Evolutionary conservation across 108 stramenopile genomes (phyloP).

Genomic region (Nitzschia sp.): DNA sequence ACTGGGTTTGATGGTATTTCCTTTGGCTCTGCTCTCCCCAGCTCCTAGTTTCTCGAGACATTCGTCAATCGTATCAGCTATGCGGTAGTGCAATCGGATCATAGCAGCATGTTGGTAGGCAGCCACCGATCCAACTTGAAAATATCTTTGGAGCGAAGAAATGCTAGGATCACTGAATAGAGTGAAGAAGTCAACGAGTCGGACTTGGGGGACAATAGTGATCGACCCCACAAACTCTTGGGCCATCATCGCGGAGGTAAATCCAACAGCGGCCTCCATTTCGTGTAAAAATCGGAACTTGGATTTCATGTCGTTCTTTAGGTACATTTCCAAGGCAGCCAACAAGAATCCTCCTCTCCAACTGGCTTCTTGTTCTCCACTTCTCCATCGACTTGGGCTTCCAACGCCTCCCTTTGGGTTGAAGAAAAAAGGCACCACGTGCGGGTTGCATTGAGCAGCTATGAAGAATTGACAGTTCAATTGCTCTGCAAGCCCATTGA

Average conservation of each 20-base stretch:
- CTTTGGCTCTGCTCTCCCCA: not conserved
- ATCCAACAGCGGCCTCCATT: constrained; percentile 85
- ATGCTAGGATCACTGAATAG: constrained; percentile 66
- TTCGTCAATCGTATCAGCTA: constrained; percentile 80
- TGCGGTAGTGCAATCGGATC: constrained; percentile 82
- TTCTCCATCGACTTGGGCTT: constrained; percentile 82
- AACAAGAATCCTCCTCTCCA: constrained; percentile 88
- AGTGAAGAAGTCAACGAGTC: constrained; percentile 67
- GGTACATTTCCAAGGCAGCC: constrained; percentile 59
- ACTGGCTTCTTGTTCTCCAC: constrained; percentile 57
- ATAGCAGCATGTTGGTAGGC: constrained; percentile 85
- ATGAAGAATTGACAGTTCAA: constrained; percentile 97
- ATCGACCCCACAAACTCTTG: constrained; percentile 72
- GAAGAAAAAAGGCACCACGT: constrained; percentile 83
- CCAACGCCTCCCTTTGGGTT: constrained; percentile 84
- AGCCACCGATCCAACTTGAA: constrained; percentile 78
- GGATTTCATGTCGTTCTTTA: constrained; percentile 84
- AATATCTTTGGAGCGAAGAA: constrained; percentile 56
- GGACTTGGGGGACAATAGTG: constrained; percentile 86
- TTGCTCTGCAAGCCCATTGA: constrained; percentile 84
- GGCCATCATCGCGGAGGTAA: constrained; percentile 80
- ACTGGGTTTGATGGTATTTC: constrained; percentile 1
- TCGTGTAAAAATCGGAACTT: constrained; percentile 85
- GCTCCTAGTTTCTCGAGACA: constrained; percentile 71
- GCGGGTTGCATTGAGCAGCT: constrained; percentile 89